Evolutionary conservation across 228 moss, liverwort and hornwort species (phyloP).

Genomic region (Sphagnum fallax): DNA sequence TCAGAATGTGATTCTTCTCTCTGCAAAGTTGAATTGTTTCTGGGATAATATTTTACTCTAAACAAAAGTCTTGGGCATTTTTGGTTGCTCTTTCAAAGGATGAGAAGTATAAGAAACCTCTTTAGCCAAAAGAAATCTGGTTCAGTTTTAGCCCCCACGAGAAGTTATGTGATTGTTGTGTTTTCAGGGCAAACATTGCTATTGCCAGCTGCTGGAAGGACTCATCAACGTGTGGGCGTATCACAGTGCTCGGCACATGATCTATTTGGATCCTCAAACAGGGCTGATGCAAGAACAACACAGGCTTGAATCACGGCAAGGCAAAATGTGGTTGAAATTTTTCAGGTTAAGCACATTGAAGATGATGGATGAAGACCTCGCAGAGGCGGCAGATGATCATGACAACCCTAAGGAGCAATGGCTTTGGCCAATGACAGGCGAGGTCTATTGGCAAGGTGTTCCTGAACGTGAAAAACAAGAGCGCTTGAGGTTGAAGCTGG

Average conservation of each 20-base stretch:
- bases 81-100: too few relatives aligned
- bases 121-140: too few relatives aligned
- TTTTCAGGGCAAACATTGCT: conserved; percentile 75
- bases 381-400: conserved; percentile 76
- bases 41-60: too few relatives aligned
- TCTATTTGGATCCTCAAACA: conserved; percentile 69
- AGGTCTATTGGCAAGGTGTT: conserved; percentile 75
- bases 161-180: too few relatives aligned
- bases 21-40: too few relatives aligned
- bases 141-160: too few relatives aligned
- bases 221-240: conserved; percentile 96
- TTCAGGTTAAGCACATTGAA: conserved; percentile 53
- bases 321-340: conserved; percentile 75
- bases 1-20: too few relatives aligned
- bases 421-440: conserved; percentile 95
- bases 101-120: too few relatives aligned
- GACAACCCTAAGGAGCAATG: conserved; percentile 50
- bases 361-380: conserved; percentile 87
- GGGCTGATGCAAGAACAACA: conserved; percentile 85
- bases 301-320: conserved; percentile 44
- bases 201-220: conserved; percentile 85
- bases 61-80: too few relatives aligned
- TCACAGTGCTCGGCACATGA: conserved; percentile 81
- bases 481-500: conserved; percentile 49
- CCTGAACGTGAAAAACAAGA: conserved; percentile 57